phyloP scores from a whole-genome alignment of 2,329 filamentous ascomycete genomes.

The Scytalidium sp. region DNA sequence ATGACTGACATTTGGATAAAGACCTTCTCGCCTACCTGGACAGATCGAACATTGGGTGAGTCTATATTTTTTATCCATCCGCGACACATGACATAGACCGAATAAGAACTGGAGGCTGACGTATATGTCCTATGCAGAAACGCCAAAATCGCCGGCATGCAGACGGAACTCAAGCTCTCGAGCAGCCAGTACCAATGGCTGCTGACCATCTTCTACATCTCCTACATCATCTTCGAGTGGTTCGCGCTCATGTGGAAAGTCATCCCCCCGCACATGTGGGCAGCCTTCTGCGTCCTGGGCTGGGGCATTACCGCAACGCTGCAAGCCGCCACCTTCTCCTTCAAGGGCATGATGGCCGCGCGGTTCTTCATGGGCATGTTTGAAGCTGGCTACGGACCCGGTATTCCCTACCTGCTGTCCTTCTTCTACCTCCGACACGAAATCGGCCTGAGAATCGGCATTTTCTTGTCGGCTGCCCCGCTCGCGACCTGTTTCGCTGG shows the following conservation, averaged over 20 bases:
- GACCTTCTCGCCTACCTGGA: slow-evolving; percentile 46
- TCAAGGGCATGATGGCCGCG: slow-evolving; percentile 33
- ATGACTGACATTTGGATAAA: slow-evolving; percentile 15
- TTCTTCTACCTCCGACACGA: slow-evolving; percentile 52
- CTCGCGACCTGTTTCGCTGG: slow-evolving; percentile 69
- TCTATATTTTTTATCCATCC: background rate
- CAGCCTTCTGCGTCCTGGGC: slow-evolving; percentile 28
- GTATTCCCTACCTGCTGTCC: slow-evolving; percentile 40
- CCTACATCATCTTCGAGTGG: slow-evolving; percentile 38
- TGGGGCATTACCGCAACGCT: slow-evolving; percentile 40
- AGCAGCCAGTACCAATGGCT: slow-evolving; percentile 39
- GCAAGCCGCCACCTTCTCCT: slow-evolving; percentile 37
- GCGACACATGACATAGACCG: background rate
- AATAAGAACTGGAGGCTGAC: background rate
- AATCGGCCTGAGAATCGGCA: slow-evolving; percentile 66
- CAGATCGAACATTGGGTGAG: slow-evolving; percentile 45
- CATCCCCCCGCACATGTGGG: slow-evolving; percentile 34
- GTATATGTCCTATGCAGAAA: slow-evolving; percentile 34
- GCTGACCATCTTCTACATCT: slow-evolving; percentile 36
- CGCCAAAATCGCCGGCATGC: slow-evolving; percentile 52
- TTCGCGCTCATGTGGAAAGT: slow-evolving; percentile 35
- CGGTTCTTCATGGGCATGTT: slow-evolving; percentile 40
- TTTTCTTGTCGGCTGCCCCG: slow-evolving; percentile 65
- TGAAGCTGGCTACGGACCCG: slow-evolving; percentile 40
- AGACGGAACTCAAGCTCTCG: slow-evolving; percentile 41